Conservation (phyloP, 192 early-diverging fungal genomes). For the Tieghemiomyces parasiticus region DNA sequence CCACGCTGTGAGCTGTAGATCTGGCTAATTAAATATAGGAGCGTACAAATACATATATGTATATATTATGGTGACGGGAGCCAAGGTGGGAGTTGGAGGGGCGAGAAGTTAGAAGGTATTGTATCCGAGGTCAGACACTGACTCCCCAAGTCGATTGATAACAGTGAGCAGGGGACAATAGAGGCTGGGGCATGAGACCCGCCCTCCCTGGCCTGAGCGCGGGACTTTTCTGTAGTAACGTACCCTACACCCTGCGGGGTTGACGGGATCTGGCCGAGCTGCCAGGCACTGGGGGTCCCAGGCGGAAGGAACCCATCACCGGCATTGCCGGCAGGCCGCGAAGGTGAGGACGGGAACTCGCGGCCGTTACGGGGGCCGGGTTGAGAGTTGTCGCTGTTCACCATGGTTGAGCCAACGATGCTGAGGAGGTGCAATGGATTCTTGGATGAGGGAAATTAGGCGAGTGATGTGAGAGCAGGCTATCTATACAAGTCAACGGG, state of each 20-base stretch:
- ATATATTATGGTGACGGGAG: not conserved
- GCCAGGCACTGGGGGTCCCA: not conserved
- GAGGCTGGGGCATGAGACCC: no score
- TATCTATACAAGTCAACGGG: no score
- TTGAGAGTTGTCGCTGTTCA: no score
- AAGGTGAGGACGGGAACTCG: no score
- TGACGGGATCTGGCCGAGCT: not conserved
- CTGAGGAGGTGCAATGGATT: no score
- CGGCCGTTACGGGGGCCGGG: no score
- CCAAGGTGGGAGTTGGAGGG: not conserved
- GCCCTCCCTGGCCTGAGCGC: no score
- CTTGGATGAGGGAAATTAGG: no score
- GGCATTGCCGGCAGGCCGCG: no score
- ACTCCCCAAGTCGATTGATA: not conserved
- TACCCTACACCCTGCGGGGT: not conserved
- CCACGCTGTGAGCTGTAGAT: conserved; percentile 6
- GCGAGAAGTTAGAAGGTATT: not conserved
- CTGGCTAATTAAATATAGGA: not conserved
- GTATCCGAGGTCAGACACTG: not conserved
- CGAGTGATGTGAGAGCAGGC: no score
- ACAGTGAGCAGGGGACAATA: not conserved
- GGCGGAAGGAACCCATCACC: no score
- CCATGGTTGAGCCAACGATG: no score
- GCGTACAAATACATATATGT: not conserved
- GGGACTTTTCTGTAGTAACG: not conserved